phyloP scores from a whole-genome alignment of 129 eudicot species.

The Pittosporum tobira region DNA sequence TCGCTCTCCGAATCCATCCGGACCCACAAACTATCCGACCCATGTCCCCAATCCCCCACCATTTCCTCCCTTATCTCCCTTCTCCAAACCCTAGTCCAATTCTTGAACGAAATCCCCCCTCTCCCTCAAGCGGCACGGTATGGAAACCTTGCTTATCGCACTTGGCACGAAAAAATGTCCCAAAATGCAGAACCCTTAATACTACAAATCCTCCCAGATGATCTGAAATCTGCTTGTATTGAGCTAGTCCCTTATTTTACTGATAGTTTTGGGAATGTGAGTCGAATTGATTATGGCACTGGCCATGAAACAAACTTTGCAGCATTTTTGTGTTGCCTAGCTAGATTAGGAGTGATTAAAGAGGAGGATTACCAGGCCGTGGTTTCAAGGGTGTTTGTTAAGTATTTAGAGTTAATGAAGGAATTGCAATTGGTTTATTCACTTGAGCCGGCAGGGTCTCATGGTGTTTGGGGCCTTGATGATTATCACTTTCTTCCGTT shows the following conservation, averaged over 20 bases:
- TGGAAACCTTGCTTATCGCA: slow-evolving; percentile 64
- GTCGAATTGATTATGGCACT: slow-evolving; percentile 84
- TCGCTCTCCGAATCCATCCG: slow-evolving; percentile 57
- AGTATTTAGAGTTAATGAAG: slow-evolving; percentile 83
- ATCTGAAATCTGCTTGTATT: slow-evolving; percentile 35
- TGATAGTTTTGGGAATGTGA: slow-evolving; percentile 80
- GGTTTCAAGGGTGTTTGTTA: slow-evolving; percentile 70
- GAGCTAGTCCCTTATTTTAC: slow-evolving; percentile 74
- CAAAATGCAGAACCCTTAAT: slow-evolving; percentile 41
- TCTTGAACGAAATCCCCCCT: slow-evolving; percentile 67
- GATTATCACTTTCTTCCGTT: slow-evolving; percentile 90
- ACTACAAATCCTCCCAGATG: slow-evolving; percentile 35
- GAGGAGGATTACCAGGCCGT: slow-evolving; percentile 83
- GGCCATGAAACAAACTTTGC: slow-evolving; percentile 96
- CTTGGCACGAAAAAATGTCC: slow-evolving; percentile 68
- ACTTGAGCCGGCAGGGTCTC: slow-evolving; percentile 95
- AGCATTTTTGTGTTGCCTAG: slow-evolving; percentile 84
- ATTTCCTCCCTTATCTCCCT: slow-evolving; percentile 27
- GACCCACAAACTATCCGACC: slow-evolving; percentile 63
- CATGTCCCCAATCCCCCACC: slow-evolving; percentile 47
- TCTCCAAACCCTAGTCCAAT: slow-evolving; percentile 40
- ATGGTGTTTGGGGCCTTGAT: slow-evolving; percentile 99
- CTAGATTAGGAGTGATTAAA: slow-evolving; percentile 43
- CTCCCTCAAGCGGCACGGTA: slow-evolving; percentile 55
- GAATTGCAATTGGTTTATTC: slow-evolving; percentile 58